Percentiles rank a stretch among this genome's conserved stretches.
Conservation (phyloP, 768 basidiomycete species). For the Leccinum pellstonianum region DNA sequence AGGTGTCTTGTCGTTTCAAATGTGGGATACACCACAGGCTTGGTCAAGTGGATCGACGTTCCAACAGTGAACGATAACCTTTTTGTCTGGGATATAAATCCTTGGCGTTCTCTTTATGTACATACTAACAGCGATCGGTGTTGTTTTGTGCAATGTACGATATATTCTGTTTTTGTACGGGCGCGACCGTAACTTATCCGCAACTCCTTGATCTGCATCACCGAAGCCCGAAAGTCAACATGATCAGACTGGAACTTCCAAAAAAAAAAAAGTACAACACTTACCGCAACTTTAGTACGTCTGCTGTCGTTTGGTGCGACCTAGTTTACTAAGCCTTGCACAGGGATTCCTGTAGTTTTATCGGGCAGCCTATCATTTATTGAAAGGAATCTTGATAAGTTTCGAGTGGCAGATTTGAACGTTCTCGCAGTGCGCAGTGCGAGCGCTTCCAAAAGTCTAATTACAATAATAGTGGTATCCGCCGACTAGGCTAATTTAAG, state of each 20-base stretch:
- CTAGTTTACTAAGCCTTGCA: too few species aligned
- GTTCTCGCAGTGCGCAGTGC: not conserved
- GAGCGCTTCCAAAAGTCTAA: not conserved
- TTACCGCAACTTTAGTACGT: too few species aligned
- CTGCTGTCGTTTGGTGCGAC: too few species aligned
- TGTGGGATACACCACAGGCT: constrained; percentile 50
- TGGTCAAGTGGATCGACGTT: constrained; percentile 36
- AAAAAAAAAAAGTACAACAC: too few species aligned
- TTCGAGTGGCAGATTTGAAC: not conserved
- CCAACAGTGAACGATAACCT: not conserved
- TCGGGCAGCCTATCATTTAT: not conserved
- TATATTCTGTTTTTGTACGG: not conserved
- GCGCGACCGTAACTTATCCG: not conserved
- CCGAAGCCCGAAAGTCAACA: not conserved
- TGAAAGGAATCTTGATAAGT: not conserved
- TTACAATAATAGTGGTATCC: not conserved
- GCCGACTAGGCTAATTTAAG: not conserved
- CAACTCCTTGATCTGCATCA: not conserved
- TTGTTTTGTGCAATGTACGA: not conserved
- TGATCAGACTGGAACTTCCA: too few species aligned
- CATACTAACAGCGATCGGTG: not conserved
- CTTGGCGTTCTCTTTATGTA: not conserved
- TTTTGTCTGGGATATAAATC: not conserved
- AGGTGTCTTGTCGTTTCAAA: constrained; percentile 59
- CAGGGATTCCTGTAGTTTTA: too few species aligned